A percentile compares a stretch with the other conserved stretches of the same genome.
Conservation (phyloP, 306 rosid genomes). For the Cucurbita pepo region DNA sequence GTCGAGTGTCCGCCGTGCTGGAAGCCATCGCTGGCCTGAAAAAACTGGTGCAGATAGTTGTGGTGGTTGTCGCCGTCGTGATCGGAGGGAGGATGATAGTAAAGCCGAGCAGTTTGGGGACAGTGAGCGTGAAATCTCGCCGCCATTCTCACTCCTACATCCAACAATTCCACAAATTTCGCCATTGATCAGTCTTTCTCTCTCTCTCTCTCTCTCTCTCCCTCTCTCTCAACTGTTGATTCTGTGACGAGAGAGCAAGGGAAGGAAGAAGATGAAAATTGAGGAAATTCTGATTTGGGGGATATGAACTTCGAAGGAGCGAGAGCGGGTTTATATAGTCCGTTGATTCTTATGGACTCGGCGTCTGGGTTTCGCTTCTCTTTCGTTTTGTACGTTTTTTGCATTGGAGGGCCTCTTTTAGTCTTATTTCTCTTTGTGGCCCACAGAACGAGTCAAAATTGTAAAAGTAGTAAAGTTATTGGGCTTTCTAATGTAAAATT, state of each 20-base stretch:
- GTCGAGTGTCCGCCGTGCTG: background rate
- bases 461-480: background rate
- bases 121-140: constrained; percentile 44
- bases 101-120: constrained; percentile 37
- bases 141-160: constrained; percentile 36
- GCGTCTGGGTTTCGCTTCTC: background rate
- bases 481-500: too few relatives aligned
- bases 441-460: background rate
- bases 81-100: constrained; percentile 36
- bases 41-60: background rate
- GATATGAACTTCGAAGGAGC: background rate
- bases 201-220: background rate
- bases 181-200: constrained; percentile 9
- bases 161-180: constrained; percentile 33
- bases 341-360: background rate
- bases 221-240: background rate
- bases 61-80: background rate
- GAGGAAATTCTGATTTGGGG: background rate
- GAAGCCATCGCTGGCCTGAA: background rate
- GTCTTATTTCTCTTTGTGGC: background rate
- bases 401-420: background rate
- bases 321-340: background rate
- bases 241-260: background rate
- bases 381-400: background rate
- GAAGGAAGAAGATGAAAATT: background rate